Conservation (phyloP, 257 asterid species). For the Primulina huaijiensis region DNA sequence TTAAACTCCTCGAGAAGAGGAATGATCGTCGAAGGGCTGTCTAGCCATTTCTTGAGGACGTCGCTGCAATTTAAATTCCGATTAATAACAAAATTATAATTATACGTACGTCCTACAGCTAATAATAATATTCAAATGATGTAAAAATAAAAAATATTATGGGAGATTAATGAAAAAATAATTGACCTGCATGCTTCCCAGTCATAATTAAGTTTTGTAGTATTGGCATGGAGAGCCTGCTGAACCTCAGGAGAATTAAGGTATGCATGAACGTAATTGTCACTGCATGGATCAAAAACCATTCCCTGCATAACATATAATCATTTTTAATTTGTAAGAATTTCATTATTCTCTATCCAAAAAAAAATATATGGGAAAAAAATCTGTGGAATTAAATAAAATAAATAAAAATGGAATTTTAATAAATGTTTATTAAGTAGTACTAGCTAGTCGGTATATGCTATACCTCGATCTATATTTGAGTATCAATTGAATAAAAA, state of each 20-base stretch:
- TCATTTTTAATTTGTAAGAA: not conserved
- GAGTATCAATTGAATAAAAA: not conserved
- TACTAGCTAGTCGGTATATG: no score
- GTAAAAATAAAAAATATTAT: not conserved
- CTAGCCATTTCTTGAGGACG: slow-evolving; percentile 49
- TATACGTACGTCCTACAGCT: no score
- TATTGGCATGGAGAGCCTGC: slow-evolving; percentile 75
- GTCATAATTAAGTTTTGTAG: slow-evolving; percentile 49
- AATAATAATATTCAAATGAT: not conserved
- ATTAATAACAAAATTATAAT: not conserved
- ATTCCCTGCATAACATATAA: slow-evolving; percentile 28
- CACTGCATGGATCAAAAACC: slow-evolving; percentile 65
- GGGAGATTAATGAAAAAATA: not conserved
- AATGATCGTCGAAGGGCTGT: slow-evolving; percentile 51
- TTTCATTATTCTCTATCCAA: not conserved
- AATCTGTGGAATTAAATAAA: not conserved
- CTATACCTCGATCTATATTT: no score
- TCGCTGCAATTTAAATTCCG: slow-evolving; percentile 36
- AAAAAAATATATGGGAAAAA: not conserved
- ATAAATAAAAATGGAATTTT: no score
- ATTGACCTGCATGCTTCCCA: slow-evolving; percentile 78
- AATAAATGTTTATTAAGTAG: no score
- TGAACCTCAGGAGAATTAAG: slow-evolving; percentile 73
- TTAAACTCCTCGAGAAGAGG: slow-evolving; percentile 59
- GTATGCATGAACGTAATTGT: slow-evolving; percentile 53